These are phyloP conservation scores for Ceratobasidium theobromae DNA, from an alignment of 1,284 basidiomycete species.

Conservation along the genomic window DNA sequence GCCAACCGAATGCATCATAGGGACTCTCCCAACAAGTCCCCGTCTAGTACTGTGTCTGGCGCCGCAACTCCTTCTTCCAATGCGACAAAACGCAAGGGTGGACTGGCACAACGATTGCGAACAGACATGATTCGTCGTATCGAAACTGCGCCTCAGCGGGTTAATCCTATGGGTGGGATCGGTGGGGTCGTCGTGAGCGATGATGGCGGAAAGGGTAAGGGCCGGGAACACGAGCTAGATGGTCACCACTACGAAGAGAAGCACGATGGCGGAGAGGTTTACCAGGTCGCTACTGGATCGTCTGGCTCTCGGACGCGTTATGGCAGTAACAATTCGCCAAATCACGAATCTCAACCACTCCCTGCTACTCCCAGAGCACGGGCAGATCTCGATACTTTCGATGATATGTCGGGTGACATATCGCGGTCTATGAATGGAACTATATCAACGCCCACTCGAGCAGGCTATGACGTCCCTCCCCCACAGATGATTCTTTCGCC, in stretches of 20 bases:
- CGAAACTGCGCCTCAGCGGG: constrained; percentile 72
- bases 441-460: background rate
- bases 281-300: constrained; percentile 3
- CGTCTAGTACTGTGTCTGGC: constrained; percentile 15
- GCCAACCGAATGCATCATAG: too few species aligned
- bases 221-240: background rate
- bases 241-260: background rate
- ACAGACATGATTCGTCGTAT: constrained; percentile 85
- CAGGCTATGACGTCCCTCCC: background rate
- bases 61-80: constrained; percentile 10
- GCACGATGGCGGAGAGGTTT: constrained; percentile 6
- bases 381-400: too few species aligned
- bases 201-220: background rate
- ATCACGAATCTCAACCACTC: too few species aligned
- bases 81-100: background rate
- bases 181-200: background rate
- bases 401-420: too few species aligned
- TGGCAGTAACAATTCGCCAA: background rate
- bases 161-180: constrained; percentile 80
- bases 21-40: constrained; percentile 5
- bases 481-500: background rate
- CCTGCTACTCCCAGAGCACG: too few species aligned
- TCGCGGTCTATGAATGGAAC: background rate
- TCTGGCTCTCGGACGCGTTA: constrained; percentile 4
- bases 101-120: constrained; percentile 45